Percentiles rank a stretch among this genome's conserved stretches.
Conservation (phyloP, 1,139 yeast species). For the Suhomyces kunorum region DNA sequence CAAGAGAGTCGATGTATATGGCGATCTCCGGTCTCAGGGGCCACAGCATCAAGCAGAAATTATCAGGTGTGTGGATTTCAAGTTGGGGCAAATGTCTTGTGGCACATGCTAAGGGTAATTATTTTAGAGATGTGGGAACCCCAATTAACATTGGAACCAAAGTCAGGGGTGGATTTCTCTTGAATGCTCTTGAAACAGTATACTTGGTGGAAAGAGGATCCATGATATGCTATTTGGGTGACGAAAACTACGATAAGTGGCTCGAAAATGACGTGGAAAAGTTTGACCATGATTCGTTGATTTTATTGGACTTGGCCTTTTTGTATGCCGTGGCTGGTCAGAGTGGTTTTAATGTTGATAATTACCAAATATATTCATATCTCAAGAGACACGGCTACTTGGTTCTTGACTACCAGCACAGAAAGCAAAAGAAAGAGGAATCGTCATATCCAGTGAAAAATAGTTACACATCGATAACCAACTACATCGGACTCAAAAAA, state of each 20-base stretch:
- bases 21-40: slow-evolving; percentile 65
- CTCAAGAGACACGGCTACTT: slow-evolving; percentile 80
- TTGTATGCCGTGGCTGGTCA: slow-evolving; percentile 57
- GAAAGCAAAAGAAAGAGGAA: not conserved
- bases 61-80: slow-evolving; percentile 51
- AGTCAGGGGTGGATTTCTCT: slow-evolving; percentile 36
- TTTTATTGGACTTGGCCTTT: slow-evolving; percentile 63
- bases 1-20: slow-evolving; percentile 70
- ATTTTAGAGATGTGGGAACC: slow-evolving; percentile 71
- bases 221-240: slow-evolving; percentile 52
- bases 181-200: slow-evolving; percentile 67
- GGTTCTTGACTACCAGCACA: slow-evolving; percentile 38
- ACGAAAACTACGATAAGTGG: slow-evolving; percentile 14
- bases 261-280: slow-evolving; percentile 19
- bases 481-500: not conserved
- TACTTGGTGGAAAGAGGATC: slow-evolving; percentile 86
- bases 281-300: slow-evolving; percentile 26
- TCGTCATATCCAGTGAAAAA: too few species aligned
- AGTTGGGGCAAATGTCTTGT: slow-evolving; percentile 47
- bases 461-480: too few species aligned
- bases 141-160: slow-evolving; percentile 32
- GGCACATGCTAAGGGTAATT: slow-evolving; percentile 67
- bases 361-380: slow-evolving; percentile 70
- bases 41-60: slow-evolving; percentile 51
- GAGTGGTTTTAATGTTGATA: slow-evolving; percentile 42